phyloP scores from a whole-genome alignment of 148 eudicot genomes.

The Linanthus parryae region DNA sequence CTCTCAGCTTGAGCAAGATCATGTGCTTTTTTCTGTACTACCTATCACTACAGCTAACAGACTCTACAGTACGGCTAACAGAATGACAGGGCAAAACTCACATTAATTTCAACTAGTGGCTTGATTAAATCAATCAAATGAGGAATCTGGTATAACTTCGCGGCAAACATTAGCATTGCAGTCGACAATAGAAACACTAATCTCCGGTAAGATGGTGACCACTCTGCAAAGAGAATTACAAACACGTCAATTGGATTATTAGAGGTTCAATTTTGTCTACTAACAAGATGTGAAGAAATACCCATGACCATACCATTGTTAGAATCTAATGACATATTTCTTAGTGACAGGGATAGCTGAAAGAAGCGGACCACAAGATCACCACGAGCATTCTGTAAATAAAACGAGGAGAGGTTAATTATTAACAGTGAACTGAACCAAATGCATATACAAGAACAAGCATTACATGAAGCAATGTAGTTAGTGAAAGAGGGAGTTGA shows the following conservation, averaged over 20 bases:
- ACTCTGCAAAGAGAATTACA: slow-evolving; percentile 24
- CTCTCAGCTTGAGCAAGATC: too few relatives aligned
- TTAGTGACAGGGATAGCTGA: slow-evolving; percentile 77
- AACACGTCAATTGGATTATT: slow-evolving; percentile 3
- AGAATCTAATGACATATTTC: slow-evolving; percentile 56
- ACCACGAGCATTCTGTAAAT: slow-evolving; percentile 52
- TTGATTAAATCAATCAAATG: slow-evolving; percentile 46
- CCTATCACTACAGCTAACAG: too few relatives aligned
- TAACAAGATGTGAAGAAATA: neutral
- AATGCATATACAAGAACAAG: neutral
- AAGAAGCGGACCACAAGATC: slow-evolving; percentile 58
- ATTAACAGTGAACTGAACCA: too few relatives aligned
- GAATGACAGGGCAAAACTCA: slow-evolving; percentile 26
- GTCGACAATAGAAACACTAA: slow-evolving; percentile 62
- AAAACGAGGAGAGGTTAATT: too few relatives aligned
- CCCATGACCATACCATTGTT: slow-evolving; percentile 40
- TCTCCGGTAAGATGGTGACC: slow-evolving; percentile 71
- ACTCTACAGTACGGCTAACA: too few relatives aligned
- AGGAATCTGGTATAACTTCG: slow-evolving; percentile 64
- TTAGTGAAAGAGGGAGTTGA: neutral
- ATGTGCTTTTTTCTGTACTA: too few relatives aligned
- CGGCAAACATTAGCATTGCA: slow-evolving; percentile 78
- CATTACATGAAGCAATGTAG: neutral
- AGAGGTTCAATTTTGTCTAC: neutral
- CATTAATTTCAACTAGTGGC: slow-evolving; percentile 46